Evolutionary conservation across 306 rosid genomes (phyloP), one percentile per base, ranked within the genome.

Genomic region (Lathyrus tuberosus): DNA sequence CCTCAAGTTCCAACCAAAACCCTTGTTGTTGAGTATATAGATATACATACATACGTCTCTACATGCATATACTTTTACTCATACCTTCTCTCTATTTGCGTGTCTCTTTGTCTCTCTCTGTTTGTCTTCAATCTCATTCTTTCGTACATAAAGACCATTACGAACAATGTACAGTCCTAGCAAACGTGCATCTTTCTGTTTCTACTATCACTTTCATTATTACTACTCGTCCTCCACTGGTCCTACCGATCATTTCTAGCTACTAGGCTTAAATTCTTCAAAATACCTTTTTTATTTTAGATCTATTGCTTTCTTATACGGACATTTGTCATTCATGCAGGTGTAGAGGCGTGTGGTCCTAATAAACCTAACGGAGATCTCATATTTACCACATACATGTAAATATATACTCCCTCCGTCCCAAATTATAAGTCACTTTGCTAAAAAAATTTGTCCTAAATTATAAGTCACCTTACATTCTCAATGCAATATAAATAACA

Each of bases 1-100:
- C 86, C 87, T 86, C 78, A 74, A 61, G 43, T 72, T 54, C 79
- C 66, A 16, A 14, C 70, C 53, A 15, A 28, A 47, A 51, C 30
- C 57, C 67, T 67, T 75, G 61, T 61, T 53, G 40, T 35, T 35
- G 40, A 35, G 40, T 7, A 8, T 35, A 35, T 35, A 35, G 10
- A 35, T 7, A 10, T 20, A 9, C 12, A 3, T 4, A 52, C 16
- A 18, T 69, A 18, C 20, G 79, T 86, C 82, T 84, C 76, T 59
- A 69, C 62, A 53, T 53, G 60, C 60, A 53, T 20, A 13, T 20
- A 20, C 1, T 20, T 1, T 20, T 26, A 26, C n/a, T 26, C 2
- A 3, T 70, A 43, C 84, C 84, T 81, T 85, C 74, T 38, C 69
- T 43, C 69, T 65, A 18, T 65, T 69, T 66, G 57, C 62, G 73